Evolutionary conservation across 768 basidiomycete genomes (phyloP), one percentile per base, ranked within the genome.

Genomic region (Suillus variegatus): DNA sequence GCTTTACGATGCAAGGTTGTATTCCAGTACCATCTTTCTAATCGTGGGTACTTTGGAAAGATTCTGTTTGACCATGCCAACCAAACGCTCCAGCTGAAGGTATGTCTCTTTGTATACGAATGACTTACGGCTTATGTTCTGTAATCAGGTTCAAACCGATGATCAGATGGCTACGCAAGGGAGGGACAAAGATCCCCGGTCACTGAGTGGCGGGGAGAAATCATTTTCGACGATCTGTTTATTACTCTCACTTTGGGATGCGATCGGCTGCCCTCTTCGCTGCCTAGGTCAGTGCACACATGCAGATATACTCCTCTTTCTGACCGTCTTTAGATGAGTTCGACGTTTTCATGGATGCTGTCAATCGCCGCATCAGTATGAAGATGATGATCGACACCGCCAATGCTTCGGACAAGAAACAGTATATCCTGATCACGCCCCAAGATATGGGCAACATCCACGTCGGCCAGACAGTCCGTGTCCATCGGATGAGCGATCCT

Each of bases 341-440:
- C 74, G 97, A 99, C 71, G 97, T 98, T 13, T 98, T 97, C 82
- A 95, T 99, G 93, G 94, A 96, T 73, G 93, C 93, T 28, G 89
- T 94, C 65, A 94, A 94, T 75, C 88, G 97, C 22, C 88, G 90
- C 56, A 91, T 97, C 72, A 92, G 92, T 66, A 97, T 97, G 90
- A 93, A 88, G 77, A 95, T 97, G 92, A 92, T 98, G 87, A 92
- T 96, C 68, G 94, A 95, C 35, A 93, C 92, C 2, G 96, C 96
- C 9, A 94, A 92, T 70, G 84, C 86, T 10, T 91, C 91, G 8
- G 88, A 94, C 75, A 88, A 89, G 78, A 95, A 93, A 71, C 97
- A 99, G 76, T 97, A 94, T 73, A 88, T 99, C 61, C 83, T 99
- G 54, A 98, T 99, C 74, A 97, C 96, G 1, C 97, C 97, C n/a